Evolutionary conservation across 345 rosid genomes (phyloP), one percentile per base, ranked within the genome.

Genomic region (Hypericum androsaemum): DNA sequence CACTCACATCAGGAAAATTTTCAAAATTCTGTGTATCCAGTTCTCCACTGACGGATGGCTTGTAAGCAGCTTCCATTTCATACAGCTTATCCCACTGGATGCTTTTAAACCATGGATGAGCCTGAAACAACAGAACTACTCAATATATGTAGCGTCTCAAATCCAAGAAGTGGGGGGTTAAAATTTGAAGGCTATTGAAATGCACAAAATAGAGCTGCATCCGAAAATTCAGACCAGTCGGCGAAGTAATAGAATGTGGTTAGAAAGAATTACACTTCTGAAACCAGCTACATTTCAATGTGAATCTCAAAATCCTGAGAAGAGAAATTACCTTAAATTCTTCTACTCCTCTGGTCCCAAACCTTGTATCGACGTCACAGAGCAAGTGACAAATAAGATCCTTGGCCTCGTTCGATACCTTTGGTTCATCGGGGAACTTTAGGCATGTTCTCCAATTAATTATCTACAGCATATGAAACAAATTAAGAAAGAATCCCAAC

Each of bases 1-100:
- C 45, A 79, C 89, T 87, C 72, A 90, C 96, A 35, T 90, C 96
- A 41, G 96, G 86, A 76, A 92, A 92, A 70, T 92, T 83, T 69
- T 92, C 98, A 70, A 92, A 92, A 72, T 92, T 90, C 69, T 84
- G 98, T 38, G 98, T 92, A 72, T 92, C 98, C 62, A 75, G 63
- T 64, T 92, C 96, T 61, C 98, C 98, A 47, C 62, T 76, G 57
- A 92, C 98, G 42, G 57, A 77, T 39, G 98, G 98, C 69, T 66
- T 82, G 71, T 77, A 76, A 43, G 81, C 88, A 61, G 96, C 92
- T 70, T 87, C 95, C 74, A 72, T 79, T 62, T 90, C 96, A 72
- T 87, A 87, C 37, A 90, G 69, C 70, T 62, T 71, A 52, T 90
- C 98, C 98, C 98, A 90, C 15, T 78, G 74, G 64, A 83, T 63